Base-by-base conservation (phyloP, 2,329 filamentous ascomycete genomes). In the Periconia sp. region DNA sequence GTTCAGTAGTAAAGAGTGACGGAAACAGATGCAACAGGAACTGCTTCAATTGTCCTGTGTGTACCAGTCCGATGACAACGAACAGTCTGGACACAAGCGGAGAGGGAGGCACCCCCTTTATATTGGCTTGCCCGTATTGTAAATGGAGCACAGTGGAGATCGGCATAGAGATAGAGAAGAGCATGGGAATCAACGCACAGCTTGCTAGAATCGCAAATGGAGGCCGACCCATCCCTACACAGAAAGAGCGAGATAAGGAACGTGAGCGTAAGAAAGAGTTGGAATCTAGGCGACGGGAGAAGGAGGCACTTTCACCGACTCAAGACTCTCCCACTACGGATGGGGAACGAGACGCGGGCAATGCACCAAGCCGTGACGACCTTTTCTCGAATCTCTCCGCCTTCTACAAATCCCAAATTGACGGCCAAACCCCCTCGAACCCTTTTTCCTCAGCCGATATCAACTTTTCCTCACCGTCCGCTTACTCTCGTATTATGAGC, bases 21-120 rank as follows among this genome's bases (percentile, higher is more conserved):
- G 92, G 92, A 42, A 97, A 96, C 75, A 93, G 92, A 70, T 97
- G 94, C 72, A 93, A 91, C 17, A 84, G 94, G 61, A 97, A 92
- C 71, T 99, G 94, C 75, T 97, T 94, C 78, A 91, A 95, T 70
- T 99, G 94, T 65, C 94, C 94, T 0, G 80, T 92, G 59, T 99
- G 94, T 73, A 86, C 90, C 27, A 86, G 91, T 0, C 89, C 91
- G 13, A 82, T 97, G 41, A 82, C 86, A 18, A 86, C 94, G 49
- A 89, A 86, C 49, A 85, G 86, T 18, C 76, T 92, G 55, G 88
- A 92, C 81, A 72, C 55, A 20, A 58, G 63, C 2, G 63, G 64
- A 9, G 60, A 56, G n/a, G 58, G 60, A 5, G 66, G 76, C 48
- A 82, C 83, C 1, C 87, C 89, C 0, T 97, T 88, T 74, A 86